Base-by-base conservation (phyloP, 768 basidiomycete genomes). In the Mycena metata region DNA sequence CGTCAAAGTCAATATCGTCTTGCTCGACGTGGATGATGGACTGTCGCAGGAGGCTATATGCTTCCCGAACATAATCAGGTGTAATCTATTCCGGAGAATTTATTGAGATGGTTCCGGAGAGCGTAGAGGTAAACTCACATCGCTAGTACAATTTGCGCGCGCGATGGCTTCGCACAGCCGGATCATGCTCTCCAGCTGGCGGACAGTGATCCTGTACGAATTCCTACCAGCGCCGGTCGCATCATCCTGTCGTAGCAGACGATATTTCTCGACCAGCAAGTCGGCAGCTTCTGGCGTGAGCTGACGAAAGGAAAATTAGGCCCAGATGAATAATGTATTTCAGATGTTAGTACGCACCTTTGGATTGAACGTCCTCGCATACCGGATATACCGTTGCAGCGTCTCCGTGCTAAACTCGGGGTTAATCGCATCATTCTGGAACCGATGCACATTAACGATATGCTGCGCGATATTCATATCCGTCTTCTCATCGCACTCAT, bases 21-120 rank as follows among this genome's bases (percentile, higher is more conserved):
- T 99, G 96, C 76, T 99, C 98, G 67, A 99, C 96, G 75, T 99
- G 98, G 74, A 99, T 98, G 80, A 99, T 99, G 2, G 98, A 99
- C 77, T 98, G 96, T 26, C 94, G 90, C 15, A 99, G 84, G 21
- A 99, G 90, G 47, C 90, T 91, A 81, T 94, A 99, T 2, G 98
- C 98, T 80, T 99, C 98, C 45, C 96, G 90, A 23, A 99, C 97
- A 77, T 97, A 96, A 3, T 88, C 91, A 9, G 97, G 96, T 0
- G 89, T 94, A 74, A 99, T 99, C 94, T 97, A 68, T 21, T 26
- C 11, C 43, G 42, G 1, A 57, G 33, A 54, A 55, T 47, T 68
- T 13, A 54, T 68, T 11, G 55, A 60, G 52, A 19, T 35, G 16
- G 30, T 45, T n/a, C 5, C 21, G 43, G 35, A 62, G 12, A 41